Percentiles rank a stretch among this genome's conserved stretches.
Evolutionary conservation across 768 basidiomycete species (phyloP).

Genomic region (Lentinula sp.): DNA sequence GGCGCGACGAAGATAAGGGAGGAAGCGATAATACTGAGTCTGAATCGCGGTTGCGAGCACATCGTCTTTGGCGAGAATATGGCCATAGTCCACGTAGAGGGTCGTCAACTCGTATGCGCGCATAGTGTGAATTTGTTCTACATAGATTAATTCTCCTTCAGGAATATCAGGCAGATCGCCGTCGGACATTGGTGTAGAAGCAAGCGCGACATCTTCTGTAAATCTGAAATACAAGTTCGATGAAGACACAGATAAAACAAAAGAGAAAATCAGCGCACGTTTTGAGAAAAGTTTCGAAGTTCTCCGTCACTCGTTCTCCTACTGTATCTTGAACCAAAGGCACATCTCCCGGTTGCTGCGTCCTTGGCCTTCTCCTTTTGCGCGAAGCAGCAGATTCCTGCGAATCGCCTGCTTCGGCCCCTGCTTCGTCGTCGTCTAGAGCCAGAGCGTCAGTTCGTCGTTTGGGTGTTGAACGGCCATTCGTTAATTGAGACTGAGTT

Average conservation of each 20-base stretch:
- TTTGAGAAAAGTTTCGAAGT: conserved; percentile 88
- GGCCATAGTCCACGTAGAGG: conserved; percentile 92
- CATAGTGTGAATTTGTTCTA: conserved; percentile 94
- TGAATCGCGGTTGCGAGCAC: conserved; percentile 91
- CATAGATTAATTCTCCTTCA: conserved; percentile 70
- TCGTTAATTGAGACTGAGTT: conserved; percentile 1
- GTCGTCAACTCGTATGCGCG: conserved; percentile 92
- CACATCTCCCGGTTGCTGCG: conserved; percentile 57
- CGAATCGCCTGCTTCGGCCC: conserved; percentile 35
- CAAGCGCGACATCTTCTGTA: conserved; percentile 73
- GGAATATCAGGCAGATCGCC: conserved; percentile 47
- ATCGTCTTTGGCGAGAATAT: conserved; percentile 86
- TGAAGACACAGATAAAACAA: conserved; percentile 1
- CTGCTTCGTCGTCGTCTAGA: conserved; percentile 44
- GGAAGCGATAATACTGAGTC: conserved; percentile 93
- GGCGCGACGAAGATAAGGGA: conserved; percentile 90
- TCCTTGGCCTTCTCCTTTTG: conserved; percentile 41
- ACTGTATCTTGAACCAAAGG: conserved; percentile 91
- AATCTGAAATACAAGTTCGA: conserved; percentile 46
- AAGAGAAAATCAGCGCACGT: conserved; percentile 48
- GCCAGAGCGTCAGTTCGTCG: conserved; percentile 48
- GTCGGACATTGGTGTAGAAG: conserved; percentile 77
- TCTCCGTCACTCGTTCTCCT: conserved; percentile 90
- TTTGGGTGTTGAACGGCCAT: conserved; percentile 28
- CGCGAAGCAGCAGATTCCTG: conserved; percentile 28